Base-by-base conservation (phyloP, 1,284 basidiomycete genomes). In the Cutaneotrichosporon sp. region DNA sequence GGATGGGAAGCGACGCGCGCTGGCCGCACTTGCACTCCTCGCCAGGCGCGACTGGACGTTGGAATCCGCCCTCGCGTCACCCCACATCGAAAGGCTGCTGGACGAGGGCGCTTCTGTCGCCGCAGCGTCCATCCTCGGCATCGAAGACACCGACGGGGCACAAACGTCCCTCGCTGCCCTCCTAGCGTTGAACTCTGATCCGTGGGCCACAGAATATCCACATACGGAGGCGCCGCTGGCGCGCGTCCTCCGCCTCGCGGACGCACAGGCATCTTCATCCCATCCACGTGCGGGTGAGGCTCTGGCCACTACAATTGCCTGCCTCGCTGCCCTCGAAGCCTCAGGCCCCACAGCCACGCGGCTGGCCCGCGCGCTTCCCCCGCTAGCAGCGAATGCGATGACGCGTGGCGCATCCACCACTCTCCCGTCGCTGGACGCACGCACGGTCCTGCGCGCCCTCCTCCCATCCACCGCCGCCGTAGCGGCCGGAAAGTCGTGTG, bases 391-490 rank as follows among this genome's bases (percentile, higher is more conserved):
- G 0, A 60, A 63, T 14, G 64, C 66, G 1, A 31, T 34, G 10
- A 56, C 64, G 13, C 62, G 59, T 51, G 64, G 66, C 5, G 46
- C 30, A 0, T 16, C 32, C 22, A 46, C 40, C 14, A 7, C 51
- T n/a, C 56, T 68, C 31, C 36, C 51, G 13, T 56, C 63, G 4
- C 31, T 47, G 9, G 57, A 61, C 26, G 65, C 65, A n/a, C 62
- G 56, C 14, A 38, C 56, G 0, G 61, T 64, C 14, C 26, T 63
- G 21, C 16, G 42, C 18, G 16, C 52, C 4, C 59, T 68, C 8
- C 38, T 61, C 4, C 57, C 65, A 8, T 4, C 59, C 4, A 26
- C 31, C 21, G 58, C 47, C 5, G 26, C 18, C 56, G 52, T 64
- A 0, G 36, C 47, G 16, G 59, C 30, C 3, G 57, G 60, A 5